Conservation (phyloP, 1,139 yeast species). For the Meyerozyma sp. region DNA sequence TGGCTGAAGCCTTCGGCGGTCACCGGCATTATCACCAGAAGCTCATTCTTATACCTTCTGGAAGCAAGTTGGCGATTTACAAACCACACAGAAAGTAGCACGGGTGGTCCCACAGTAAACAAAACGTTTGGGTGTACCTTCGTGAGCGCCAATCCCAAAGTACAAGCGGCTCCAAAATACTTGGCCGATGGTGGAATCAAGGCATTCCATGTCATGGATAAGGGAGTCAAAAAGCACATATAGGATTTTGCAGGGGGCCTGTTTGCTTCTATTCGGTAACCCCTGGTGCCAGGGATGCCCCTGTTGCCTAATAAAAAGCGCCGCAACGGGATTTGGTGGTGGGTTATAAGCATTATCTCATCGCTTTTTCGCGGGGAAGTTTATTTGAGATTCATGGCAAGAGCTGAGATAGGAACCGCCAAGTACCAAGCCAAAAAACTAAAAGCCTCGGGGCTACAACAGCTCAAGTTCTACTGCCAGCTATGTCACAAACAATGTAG, state of each 20-base stretch:
- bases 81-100: conserved; percentile 6
- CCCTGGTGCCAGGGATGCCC: background rate
- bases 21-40: background rate
- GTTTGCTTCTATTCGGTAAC: background rate
- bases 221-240: conserved; percentile 2
- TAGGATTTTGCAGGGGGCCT: background rate
- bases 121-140: conserved; percentile 10
- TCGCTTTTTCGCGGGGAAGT: conserved; percentile 1
- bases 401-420: conserved; percentile 78
- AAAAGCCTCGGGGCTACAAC: conserved; percentile 81
- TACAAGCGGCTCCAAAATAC: conserved; percentile 7
- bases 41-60: background rate
- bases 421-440: conserved; percentile 72
- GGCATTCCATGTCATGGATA: conserved; percentile 6
- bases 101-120: conserved; percentile 11
- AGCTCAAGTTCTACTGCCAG: conserved; percentile 85
- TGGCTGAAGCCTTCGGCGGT: background rate
- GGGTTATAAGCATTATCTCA: background rate
- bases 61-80: background rate
- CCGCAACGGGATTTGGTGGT: background rate
- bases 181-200: conserved; percentile 8
- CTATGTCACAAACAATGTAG: conserved; percentile 89
- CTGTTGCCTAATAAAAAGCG: background rate
- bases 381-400: conserved; percentile 11
- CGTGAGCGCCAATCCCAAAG: conserved; percentile 7